Conservation (phyloP, 345 rosid species). For the Hibiscus syriacus region DNA sequence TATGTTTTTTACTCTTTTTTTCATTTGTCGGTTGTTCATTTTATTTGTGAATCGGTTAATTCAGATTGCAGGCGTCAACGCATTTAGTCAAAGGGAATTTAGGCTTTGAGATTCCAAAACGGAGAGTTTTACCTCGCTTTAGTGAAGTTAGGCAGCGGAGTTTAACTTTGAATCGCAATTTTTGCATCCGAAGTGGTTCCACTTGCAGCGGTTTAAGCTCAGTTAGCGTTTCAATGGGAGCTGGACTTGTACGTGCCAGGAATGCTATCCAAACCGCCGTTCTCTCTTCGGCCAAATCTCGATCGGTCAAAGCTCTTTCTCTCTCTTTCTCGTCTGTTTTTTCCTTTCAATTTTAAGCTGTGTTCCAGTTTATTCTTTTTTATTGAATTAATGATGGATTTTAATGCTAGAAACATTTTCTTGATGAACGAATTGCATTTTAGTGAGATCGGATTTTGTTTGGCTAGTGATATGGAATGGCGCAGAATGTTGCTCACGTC, state of each 20-base stretch:
- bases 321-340: neutral
- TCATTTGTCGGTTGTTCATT: constrained; percentile 12
- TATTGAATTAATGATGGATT: neutral
- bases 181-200: constrained; percentile 23
- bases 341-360: neutral
- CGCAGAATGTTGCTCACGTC: neutral
- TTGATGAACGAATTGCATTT: constrained; percentile 3
- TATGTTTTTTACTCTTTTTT: neutral
- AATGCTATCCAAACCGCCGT: constrained; percentile 25
- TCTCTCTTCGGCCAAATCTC: constrained; percentile 41
- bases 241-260: constrained; percentile 49
- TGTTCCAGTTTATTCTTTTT: neutral
- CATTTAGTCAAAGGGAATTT: constrained; percentile 34
- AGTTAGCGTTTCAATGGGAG: constrained; percentile 41
- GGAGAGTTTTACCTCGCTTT: constrained; percentile 17
- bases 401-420: neutral
- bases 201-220: constrained; percentile 30
- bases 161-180: constrained; percentile 14
- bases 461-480: no score
- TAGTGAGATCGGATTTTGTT: neutral
- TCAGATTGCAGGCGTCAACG: constrained; percentile 56
- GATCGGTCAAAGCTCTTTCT: constrained; percentile 45
- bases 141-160: constrained; percentile 16
- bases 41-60: constrained; percentile 5
- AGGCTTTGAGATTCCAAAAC: constrained; percentile 29